Evolutionary conservation across 1,284 basidiomycete species (phyloP).

Genomic region (Sporisorium graminicola): DNA sequence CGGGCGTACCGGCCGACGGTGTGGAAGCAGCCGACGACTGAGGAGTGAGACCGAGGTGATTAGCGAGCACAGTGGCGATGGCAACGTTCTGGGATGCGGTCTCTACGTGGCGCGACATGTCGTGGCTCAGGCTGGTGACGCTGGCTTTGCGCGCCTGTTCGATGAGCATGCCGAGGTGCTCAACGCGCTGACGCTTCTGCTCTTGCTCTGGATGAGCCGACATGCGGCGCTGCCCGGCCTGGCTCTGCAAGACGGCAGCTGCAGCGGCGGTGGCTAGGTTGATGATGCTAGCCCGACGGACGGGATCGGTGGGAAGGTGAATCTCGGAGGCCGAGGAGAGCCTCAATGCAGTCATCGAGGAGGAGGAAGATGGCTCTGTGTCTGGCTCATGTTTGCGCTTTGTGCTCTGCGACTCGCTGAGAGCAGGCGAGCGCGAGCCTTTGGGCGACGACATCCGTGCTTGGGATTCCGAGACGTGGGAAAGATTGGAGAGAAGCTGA

Average conservation of each 20-base stretch:
- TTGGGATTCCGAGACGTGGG: conserved; percentile 18
- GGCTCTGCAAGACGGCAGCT: conserved; percentile 44
- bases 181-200: conserved; percentile 48
- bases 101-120: conserved; percentile 29
- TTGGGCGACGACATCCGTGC: conserved; percentile 29
- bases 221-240: conserved; percentile 33
- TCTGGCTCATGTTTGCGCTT: conserved; percentile 46
- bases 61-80: conserved; percentile 39
- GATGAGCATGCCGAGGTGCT: conserved; percentile 46
- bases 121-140: conserved; percentile 27
- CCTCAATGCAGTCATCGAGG: conserved; percentile 5
- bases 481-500: conserved; percentile 37
- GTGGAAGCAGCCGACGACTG: conserved; percentile 26
- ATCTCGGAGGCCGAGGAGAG: conserved; percentile 34
- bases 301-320: conserved; percentile 33
- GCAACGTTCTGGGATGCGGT: conserved; percentile 36
- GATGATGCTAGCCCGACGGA: conserved; percentile 51
- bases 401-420: conserved; percentile 9
- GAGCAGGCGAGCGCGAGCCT: conserved; percentile 17
- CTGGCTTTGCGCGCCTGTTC: conserved; percentile 50
- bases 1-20: conserved; percentile 20
- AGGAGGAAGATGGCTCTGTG: conserved; percentile 7
- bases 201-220: conserved; percentile 36
- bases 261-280: conserved; percentile 48
- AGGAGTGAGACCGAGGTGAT: conserved; percentile 37